A percentile compares a stretch with the other conserved stretches of the same genome.
Conservation (phyloP, 306 rosid genomes). For the Ziziphus jujuba region DNA sequence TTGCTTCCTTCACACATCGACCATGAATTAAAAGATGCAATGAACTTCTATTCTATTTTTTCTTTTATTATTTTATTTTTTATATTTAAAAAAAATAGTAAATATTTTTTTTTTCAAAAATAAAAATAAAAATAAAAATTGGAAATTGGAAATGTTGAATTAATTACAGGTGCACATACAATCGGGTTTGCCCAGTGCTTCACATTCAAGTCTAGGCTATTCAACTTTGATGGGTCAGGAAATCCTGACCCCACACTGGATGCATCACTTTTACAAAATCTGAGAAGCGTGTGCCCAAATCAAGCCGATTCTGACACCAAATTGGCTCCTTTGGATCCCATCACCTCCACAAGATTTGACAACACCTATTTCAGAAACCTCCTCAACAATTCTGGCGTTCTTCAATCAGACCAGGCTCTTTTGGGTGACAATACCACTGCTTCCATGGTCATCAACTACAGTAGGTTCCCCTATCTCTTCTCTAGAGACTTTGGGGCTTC, state of each 20-base stretch:
- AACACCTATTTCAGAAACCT: constrained; percentile 67
- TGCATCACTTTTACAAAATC: constrained; percentile 40
- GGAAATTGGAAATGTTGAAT: too few relatives aligned
- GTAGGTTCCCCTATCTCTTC: constrained; percentile 56
- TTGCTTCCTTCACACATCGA: constrained; percentile 9
- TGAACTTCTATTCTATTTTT: too few relatives aligned
- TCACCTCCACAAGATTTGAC: constrained; percentile 56
- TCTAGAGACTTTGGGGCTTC: constrained; percentile 63
- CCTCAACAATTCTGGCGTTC: constrained; percentile 61
- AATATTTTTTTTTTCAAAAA: too few relatives aligned
- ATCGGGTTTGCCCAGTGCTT: constrained; percentile 87
- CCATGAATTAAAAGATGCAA: too few relatives aligned
- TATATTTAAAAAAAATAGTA: too few relatives aligned
- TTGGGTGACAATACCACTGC: constrained; percentile 55
- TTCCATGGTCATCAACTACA: constrained; percentile 52
- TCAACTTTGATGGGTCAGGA: constrained; percentile 61
- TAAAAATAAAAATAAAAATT: too few relatives aligned
- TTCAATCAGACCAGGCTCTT: constrained; percentile 81
- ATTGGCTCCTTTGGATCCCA: constrained; percentile 58
- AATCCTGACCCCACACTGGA: constrained; percentile 70
- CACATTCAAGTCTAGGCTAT: constrained; percentile 78
- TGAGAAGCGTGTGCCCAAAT: constrained; percentile 59
- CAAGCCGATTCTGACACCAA: constrained; percentile 59
- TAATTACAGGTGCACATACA: constrained; percentile 69
- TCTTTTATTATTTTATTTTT: too few relatives aligned